Evolutionary conservation across 2,329 filamentous ascomycete genomes (phyloP), one percentile per base, ranked within the genome.

Genomic region (Aspergillus thermomutatus): DNA sequence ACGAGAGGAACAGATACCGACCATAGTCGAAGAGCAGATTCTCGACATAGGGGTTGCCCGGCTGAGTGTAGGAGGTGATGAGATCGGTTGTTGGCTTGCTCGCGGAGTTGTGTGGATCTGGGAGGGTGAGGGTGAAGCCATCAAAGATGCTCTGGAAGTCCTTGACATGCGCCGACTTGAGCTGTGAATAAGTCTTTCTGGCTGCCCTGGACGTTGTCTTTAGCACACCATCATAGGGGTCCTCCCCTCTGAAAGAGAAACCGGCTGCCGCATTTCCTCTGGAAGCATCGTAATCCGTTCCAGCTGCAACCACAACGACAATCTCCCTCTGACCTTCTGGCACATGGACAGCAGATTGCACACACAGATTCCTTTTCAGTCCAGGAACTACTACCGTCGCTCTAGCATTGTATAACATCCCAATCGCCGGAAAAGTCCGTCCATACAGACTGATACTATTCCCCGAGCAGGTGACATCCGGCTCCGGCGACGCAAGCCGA

Each of bases 1-100:
- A 82, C 0, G 78, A 77, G 31, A 86, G 81, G 53, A 85, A 77
- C 0, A 85, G 72, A 51, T 85, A 77, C 3, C 80, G 75, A 1
- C 77, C 78, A 50, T 79, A 82, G 59, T 82, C 78, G 55, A 85
- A 83, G 1, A 83, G 70, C 0, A 84, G 67, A 1, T 69, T 74
- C 54, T 84, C 82, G 0, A 85, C 64, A 49, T 76, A 84, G 0
- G 83, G 81, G 50, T 85, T 76, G 0, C 79, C 62, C 4, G 67
- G 64, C 11, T 64, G 62, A 37, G 68, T 62, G 37, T 77, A 75
- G 17, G 61, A 61, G 3, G 65, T 52, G 27, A 79, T 65, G 2
- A 78, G 56, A 11, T 64, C 52, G 3, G 69, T 64, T n/a, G 62
- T 64, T 52, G 54, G 66, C 49, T 52, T 67, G 28, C 27, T 49